Percentiles rank a stretch among this genome's conserved stretches.
Evolutionary conservation across 1,139 yeast genomes (phyloP).

Genomic region (Komagataea norvegica): DNA sequence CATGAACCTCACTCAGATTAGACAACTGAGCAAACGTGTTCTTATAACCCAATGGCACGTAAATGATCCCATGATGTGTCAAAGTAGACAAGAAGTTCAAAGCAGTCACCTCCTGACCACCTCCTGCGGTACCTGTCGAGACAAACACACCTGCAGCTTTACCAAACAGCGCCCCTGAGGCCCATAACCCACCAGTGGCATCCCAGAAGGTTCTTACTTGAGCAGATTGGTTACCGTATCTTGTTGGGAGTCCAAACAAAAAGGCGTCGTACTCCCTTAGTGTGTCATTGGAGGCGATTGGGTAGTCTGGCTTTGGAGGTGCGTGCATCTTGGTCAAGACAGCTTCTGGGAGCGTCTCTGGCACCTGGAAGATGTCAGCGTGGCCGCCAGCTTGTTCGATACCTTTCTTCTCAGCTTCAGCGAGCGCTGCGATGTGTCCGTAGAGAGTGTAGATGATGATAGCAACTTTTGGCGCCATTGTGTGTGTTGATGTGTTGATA

Average conservation of each 20-base stretch:
- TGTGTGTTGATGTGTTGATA: slow-evolving; percentile 1
- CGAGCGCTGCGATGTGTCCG: slow-evolving; percentile 70
- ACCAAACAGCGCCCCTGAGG: slow-evolving; percentile 65
- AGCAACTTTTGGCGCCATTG: slow-evolving; percentile 31
- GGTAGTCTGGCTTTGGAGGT: slow-evolving; percentile 63
- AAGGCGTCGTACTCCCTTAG: slow-evolving; percentile 66
- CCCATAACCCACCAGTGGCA: slow-evolving; percentile 81
- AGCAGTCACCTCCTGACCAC: slow-evolving; percentile 75
- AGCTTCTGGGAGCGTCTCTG: slow-evolving; percentile 72
- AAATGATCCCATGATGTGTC: slow-evolving; percentile 77
- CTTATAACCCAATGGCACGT: slow-evolving; percentile 76
- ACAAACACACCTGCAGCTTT: slow-evolving; percentile 74
- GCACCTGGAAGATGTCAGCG: slow-evolving; percentile 71
- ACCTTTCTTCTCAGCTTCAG: slow-evolving; percentile 68
- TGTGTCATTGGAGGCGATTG: slow-evolving; percentile 60
- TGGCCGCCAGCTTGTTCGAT: slow-evolving; percentile 67
- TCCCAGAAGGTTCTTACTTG: slow-evolving; percentile 84
- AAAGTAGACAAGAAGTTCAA: slow-evolving; percentile 61
- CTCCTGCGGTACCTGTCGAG: slow-evolving; percentile 79
- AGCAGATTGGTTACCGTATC: slow-evolving; percentile 78
- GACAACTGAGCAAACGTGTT: slow-evolving; percentile 54
- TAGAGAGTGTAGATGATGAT: slow-evolving; percentile 78
- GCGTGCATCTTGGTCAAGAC: slow-evolving; percentile 59
- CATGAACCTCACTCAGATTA: slow-evolving; percentile 66
- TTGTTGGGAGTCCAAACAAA: slow-evolving; percentile 78